phyloP scores from a whole-genome alignment of 108 stramenopile species.

The Nitzschia sp. region DNA sequence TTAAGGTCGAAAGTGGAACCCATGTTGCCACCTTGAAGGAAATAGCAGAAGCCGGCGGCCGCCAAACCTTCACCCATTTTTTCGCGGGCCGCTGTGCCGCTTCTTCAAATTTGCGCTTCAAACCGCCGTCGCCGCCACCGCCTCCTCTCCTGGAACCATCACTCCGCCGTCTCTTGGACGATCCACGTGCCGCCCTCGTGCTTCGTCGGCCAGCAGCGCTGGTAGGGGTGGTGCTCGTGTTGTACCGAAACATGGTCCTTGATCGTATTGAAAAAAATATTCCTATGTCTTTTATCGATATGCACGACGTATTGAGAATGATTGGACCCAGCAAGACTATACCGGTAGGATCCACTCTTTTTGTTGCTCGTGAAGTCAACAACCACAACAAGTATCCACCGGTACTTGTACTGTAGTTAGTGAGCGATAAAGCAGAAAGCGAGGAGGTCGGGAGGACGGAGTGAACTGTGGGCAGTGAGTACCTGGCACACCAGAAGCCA shows the following conservation, averaged over 20 bases:
- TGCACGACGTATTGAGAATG: no score
- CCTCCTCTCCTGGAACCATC: neutral
- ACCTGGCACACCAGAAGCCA: no score
- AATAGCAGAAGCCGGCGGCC: slow-evolving; percentile 24
- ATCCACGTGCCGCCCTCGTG: slow-evolving; percentile 13
- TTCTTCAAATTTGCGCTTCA: slow-evolving; percentile 5
- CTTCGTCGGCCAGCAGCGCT: slow-evolving; percentile 9
- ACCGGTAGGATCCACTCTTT: no score
- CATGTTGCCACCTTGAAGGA: slow-evolving; percentile 26
- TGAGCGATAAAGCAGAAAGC: no score
- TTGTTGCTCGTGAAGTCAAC: no score
- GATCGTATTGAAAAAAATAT: no score
- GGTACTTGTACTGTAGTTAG: no score
- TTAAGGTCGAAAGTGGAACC: slow-evolving; percentile 14
- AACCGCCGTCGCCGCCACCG: slow-evolving; percentile 3
- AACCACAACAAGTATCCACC: no score
- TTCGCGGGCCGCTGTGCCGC: slow-evolving; percentile 15
- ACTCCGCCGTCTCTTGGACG: slow-evolving; percentile 7
- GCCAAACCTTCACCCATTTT: slow-evolving; percentile 23
- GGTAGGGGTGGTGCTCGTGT: slow-evolving; percentile 4
- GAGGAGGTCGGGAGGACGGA: no score
- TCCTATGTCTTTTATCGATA: no score
- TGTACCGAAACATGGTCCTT: slow-evolving; percentile 1
- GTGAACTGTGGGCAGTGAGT: no score
- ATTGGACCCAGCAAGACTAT: no score